Evolutionary conservation across 164 flowering plant species (phyloP), one percentile per base, ranked within the genome.

Genomic region (Sextonia rubra): DNA sequence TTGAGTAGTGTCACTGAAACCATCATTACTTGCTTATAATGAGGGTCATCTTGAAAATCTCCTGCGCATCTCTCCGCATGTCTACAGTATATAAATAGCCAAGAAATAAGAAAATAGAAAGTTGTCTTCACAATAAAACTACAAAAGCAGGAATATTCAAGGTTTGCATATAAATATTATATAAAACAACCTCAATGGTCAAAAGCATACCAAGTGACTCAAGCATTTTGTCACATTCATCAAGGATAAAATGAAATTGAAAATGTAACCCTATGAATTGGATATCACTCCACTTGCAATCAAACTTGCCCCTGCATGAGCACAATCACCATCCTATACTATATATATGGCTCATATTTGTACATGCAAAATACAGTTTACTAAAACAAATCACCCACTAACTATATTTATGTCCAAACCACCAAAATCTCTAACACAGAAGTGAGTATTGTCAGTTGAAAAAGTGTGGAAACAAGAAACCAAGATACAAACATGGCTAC

Each of bases 1-100:
- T 95, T 95, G 96, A 97, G 91, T 70, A 95, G 96, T 0, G 99
- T 95, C 17, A 98, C 98, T 4, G 99, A 95, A 77, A 95, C 93
- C 99, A 95, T 95, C 99, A 95, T 95, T 25, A 93, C 99, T 88
- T 95, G 90, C 84, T 95, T 95, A 79, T 95, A 97, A 83, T 95
- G 98, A 48, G 99, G 98, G 3, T 95, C 98, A 93, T 85, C 87
- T 93, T 94, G 86, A 94, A 94, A 26, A 95, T 95, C 79, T 91
- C 97, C 77, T 94, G 98, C 76, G 91, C 98, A 82, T 94, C 99
- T 83, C 87, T 94, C 82, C 99, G 87, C 99, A 94, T 94, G 76
- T 94, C 99, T 94, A 80, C 78, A 63, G 3, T 67, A 58, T 20
- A 77, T 7, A 64, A 20, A 68, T 47, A 74, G 12, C 22, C 66